Evolutionary conservation across 441 rosid genomes (phyloP).

Genomic region (Euphorbia celastroides): DNA sequence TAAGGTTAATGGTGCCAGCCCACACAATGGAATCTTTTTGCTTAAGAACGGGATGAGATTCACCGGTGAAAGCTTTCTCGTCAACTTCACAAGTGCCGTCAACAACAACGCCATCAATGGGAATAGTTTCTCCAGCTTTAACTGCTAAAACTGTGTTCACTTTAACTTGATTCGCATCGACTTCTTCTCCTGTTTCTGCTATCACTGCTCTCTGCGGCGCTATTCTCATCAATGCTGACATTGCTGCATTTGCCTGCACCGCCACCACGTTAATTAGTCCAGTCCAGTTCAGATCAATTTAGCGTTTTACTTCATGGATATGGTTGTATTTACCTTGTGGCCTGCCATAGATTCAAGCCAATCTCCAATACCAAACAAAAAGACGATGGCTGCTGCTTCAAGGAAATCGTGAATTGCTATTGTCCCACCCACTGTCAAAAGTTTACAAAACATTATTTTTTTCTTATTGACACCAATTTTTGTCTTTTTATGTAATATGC

Average conservation of each 20-base stretch:
- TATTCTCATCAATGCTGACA: constrained; percentile 76
- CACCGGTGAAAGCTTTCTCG: constrained; percentile 85
- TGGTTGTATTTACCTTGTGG: constrained; percentile 48
- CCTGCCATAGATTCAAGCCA: constrained; percentile 90
- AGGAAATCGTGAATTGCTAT: constrained; percentile 59
- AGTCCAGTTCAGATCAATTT: too few species aligned
- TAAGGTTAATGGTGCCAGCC: constrained; percentile 89
- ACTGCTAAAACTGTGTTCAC: constrained; percentile 63
- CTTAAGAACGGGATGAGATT: constrained; percentile 78
- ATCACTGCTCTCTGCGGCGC: constrained; percentile 79
- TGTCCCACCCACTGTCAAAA: constrained; percentile 62
- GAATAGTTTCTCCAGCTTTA: constrained; percentile 80
- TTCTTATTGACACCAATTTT: background rate
- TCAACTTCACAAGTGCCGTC: constrained; percentile 88
- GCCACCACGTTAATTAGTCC: background rate
- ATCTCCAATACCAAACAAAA: constrained; percentile 68
- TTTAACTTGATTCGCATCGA: constrained; percentile 59
- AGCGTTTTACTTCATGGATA: too few species aligned
- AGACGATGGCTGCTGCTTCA: constrained; percentile 85
- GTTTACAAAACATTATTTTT: background rate
- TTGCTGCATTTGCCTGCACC: constrained; percentile 70
- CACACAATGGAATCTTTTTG: constrained; percentile 58
- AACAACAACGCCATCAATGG: constrained; percentile 82
- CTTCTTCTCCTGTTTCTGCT: constrained; percentile 82
- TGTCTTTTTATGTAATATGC: too few species aligned